A percentile compares a stretch with the other conserved stretches of the same genome.
These are phyloP conservation scores for Penicillium ochrochloron DNA, from an alignment of 495 filamentous ascomycete species.

Conservation along the genomic window DNA sequence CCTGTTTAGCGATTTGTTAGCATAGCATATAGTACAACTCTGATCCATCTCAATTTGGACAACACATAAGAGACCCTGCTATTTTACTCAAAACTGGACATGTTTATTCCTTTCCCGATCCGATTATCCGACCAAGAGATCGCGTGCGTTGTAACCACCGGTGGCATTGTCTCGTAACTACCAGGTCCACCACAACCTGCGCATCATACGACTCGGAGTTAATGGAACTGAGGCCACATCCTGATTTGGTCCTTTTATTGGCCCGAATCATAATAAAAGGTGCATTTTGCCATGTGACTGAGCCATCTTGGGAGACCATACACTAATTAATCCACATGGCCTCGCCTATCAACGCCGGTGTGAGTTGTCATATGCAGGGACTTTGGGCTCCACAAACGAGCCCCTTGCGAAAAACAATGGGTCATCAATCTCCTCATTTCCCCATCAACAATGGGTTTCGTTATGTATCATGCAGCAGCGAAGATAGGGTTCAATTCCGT, in stretches of 20 bases:
- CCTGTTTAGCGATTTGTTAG: slow-evolving; percentile 3
- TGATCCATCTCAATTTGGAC: not conserved
- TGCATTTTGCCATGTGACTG: not conserved
- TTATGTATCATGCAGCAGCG: not conserved
- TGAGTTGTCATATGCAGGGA: slow-evolving; percentile 11
- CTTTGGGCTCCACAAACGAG: slow-evolving; percentile 1
- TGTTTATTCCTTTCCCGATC: not conserved
- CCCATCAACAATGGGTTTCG: not conserved
- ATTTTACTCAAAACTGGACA: not conserved
- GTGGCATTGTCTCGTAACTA: not conserved
- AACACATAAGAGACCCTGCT: not conserved
- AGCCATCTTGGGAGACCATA: not conserved
- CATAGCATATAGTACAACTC: slow-evolving; percentile 3
- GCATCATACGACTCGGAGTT: not conserved
- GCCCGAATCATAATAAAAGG: not conserved
- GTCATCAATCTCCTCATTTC: not conserved
- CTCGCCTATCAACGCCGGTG: slow-evolving; percentile 1
- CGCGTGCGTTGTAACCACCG: not conserved
- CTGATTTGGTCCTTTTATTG: not conserved
- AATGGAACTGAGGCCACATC: not conserved
- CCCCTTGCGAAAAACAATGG: not conserved
- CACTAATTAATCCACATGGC: slow-evolving; percentile 4
- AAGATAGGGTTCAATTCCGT: not conserved
- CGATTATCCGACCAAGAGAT: not conserved
- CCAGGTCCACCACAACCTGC: not conserved